Base-by-base conservation (phyloP, 495 filamentous ascomycete genomes). In the Aspergillus campestris region DNA sequence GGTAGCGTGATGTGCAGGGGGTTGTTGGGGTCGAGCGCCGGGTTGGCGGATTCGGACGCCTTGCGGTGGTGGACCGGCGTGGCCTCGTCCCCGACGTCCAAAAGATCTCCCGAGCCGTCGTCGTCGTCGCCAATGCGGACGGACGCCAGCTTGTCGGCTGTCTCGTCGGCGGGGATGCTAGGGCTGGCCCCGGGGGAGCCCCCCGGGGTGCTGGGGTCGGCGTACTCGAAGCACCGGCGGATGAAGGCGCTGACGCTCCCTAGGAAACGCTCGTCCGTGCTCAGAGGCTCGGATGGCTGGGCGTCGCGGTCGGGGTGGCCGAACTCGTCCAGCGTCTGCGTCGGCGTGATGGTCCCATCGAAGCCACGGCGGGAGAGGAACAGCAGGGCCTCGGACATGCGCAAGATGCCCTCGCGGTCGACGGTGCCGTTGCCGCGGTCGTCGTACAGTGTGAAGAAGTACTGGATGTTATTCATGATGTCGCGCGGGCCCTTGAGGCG, bases 391-490 rank as follows among this genome's bases (percentile, higher is more conserved):
- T 98, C 92, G 1, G 89, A 95, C 51, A 97, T 96, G 42, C 89
- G 77, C 36, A 98, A 67, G 45, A 98, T 97, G 12, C 92, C 92
- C 64, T 98, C 92, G 4, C 94, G 81, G 63, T 98, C 92, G n/a
- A 98, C 89, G 50, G 79, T 85, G 6, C 94, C 92, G 62, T 94
- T 87, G 2, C 82, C 80, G 58, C 87, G 82, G 53, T 98, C 91
- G 61, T 97, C 94, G 58, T 97, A 95, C 0, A 98, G 78, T 57
- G 95, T 83, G 53, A 97, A 98, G 67, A 97, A 98, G 61, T 96
- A 97, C 39, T 81, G 89, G 57, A 98, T 97, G 49, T 83, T 89
- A 30, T 87, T 85, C 91, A 97, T 95, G 51, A 98, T 94, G 62
- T 97, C 92, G 34, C 81, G 80, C 18, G 84, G 86, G 6, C 94